Percentiles rank a stretch among this genome's conserved stretches.
These are phyloP conservation scores for Phytophthora tentaculata DNA, from an alignment of 352 stramenopile species.

Conservation along the genomic window DNA sequence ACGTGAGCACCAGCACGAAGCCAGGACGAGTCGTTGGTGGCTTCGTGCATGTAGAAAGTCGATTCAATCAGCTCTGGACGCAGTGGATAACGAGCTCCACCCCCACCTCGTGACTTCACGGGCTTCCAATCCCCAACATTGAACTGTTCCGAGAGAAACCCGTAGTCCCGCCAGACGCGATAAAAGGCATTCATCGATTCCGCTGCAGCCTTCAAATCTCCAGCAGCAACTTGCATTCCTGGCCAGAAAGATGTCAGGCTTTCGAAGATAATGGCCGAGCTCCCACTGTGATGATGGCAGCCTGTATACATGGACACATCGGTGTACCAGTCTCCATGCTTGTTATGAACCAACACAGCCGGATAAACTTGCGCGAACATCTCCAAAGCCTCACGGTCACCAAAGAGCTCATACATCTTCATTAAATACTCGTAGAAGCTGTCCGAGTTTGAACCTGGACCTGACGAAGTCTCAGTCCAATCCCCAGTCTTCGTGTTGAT, in stretches of 20 bases:
- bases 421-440: constrained; percentile 99
- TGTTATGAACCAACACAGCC: constrained; percentile 70
- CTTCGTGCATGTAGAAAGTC: constrained; percentile 95
- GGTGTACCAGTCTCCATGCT: constrained; percentile 85
- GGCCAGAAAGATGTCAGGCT: constrained; percentile 97
- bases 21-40: constrained; percentile 86
- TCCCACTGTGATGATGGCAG: constrained; percentile 48
- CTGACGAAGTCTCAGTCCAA: constrained; percentile 81
- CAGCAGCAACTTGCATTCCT: constrained; percentile 95
- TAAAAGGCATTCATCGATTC: constrained; percentile 95
- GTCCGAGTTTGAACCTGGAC: constrained; percentile 95
- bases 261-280: constrained; percentile 67
- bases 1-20: constrained; percentile 78
- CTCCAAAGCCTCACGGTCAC: constrained; percentile 91
- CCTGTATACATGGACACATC: constrained; percentile 88
- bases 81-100: constrained; percentile 90
- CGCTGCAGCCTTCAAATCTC: constrained; percentile 85
- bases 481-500: constrained; percentile 93
- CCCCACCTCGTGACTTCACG: constrained; percentile 43
- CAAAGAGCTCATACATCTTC: constrained; percentile 97
- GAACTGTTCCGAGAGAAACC: constrained; percentile 97
- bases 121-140: constrained; percentile 87
- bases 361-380: constrained; percentile 90
- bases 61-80: constrained; percentile 98
- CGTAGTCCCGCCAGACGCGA: constrained; percentile 94